These are phyloP conservation scores for Venturia aucupariae DNA, from an alignment of 2,329 filamentous ascomycete genomes.

Conservation along the genomic window DNA sequence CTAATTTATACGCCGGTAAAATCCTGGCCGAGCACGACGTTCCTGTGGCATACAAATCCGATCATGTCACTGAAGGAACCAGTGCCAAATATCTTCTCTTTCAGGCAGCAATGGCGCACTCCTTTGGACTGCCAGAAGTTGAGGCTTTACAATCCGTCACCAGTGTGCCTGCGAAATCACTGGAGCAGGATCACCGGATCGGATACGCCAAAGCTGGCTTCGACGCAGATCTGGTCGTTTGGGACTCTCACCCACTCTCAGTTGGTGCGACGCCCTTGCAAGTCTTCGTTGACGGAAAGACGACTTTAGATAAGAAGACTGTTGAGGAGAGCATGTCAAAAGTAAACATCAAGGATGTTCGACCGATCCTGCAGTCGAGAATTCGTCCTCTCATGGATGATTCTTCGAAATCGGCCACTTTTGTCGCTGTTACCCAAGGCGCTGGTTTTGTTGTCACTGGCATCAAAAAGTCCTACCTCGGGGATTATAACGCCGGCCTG, in stretches of 20 bases:
- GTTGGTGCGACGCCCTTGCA: constrained; percentile 32
- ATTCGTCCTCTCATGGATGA: constrained; percentile 31
- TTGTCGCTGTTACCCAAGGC: background rate
- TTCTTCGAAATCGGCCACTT: background rate
- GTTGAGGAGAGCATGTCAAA: constrained; percentile 13
- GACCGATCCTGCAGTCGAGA: constrained; percentile 9
- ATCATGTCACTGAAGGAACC: constrained; percentile 34
- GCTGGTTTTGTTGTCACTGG: constrained; percentile 2
- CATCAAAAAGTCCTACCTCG: constrained; percentile 7
- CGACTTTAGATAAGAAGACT: constrained; percentile 39
- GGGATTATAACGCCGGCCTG: background rate
- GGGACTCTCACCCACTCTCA: constrained; percentile 35
- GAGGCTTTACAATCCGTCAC: constrained; percentile 33
- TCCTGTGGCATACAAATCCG: constrained; percentile 58
- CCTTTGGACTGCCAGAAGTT: constrained; percentile 33
- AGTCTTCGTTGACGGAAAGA: constrained; percentile 34
- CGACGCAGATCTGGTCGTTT: constrained; percentile 36
- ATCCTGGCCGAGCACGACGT: constrained; percentile 55
- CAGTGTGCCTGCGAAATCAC: constrained; percentile 30
- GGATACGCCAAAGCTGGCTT: constrained; percentile 33
- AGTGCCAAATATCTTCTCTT: constrained; percentile 63
- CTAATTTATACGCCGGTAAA: constrained; percentile 57
- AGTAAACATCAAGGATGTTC: constrained; percentile 15
- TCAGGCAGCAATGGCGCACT: constrained; percentile 39
- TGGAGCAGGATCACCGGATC: constrained; percentile 31